Evolutionary conservation across 768 basidiomycete genomes (phyloP), one percentile per base, ranked within the genome.

Genomic region (Trametes cubensis): DNA sequence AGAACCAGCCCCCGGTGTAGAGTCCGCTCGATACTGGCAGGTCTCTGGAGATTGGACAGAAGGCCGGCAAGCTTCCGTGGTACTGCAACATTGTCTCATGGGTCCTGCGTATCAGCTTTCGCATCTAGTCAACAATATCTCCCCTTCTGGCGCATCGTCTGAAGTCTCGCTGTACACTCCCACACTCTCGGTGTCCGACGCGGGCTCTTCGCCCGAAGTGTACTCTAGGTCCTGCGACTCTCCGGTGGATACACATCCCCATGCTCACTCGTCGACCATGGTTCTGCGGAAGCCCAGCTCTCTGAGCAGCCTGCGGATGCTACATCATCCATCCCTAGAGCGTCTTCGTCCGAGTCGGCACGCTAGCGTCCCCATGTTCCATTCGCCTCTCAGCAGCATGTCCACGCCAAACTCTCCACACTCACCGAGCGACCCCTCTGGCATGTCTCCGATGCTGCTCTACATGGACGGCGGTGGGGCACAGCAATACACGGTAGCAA

Each of bases 21-120:
- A 62, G 18, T 17, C 64, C 15, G n/a, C 53, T 14, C 60, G 63
- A 2, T 23, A 47, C 11, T 92, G 90, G 90, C 84, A 83, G 65
- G 74, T 77, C 28, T 88, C 86, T 69, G 74, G 79, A 10, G 90
- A 92, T 70, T 92, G 90, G 90, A 92, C 90, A 0, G 88, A 91
- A 70, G 84, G 80, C 52, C 80, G 79, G 48, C 89, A 91, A 69
- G 90, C 88, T 3, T 83, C 84, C 8, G 79, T 78, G 10, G 79
- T 87, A 17, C 71, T 90, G 58, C 82, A 81, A 47, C 90, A 92
- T 67, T 79, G 84, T 50, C 77, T 92, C 45, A 76, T 84, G 42
- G 90, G 89, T 28, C 82, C 86, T 26, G 81, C 85, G 1, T 78
- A 79, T 26, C 86, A 89, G 61, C 78, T 90, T 8, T 76, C 78